phyloP scores from a whole-genome alignment of 495 filamentous ascomycete species.

The Hypomontagnella monticulosa region DNA sequence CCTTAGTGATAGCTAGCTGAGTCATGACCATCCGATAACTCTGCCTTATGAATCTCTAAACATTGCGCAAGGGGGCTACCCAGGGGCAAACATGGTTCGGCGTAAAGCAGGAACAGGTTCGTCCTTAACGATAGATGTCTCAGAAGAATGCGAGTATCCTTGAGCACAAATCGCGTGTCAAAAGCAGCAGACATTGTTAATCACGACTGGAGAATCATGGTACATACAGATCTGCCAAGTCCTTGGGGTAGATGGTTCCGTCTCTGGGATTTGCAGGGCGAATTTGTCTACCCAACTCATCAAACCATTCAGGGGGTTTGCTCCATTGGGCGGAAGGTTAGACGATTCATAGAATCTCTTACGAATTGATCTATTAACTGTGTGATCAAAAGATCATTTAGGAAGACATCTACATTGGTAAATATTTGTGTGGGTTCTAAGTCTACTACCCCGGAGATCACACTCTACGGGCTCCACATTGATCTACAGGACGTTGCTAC shows the following conservation, averaged over 20 bases:
- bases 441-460: slow-evolving; percentile 30
- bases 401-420: not conserved
- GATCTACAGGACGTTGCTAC: slow-evolving; percentile 30
- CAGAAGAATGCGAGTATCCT: slow-evolving; percentile 27
- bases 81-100: slow-evolving; percentile 22
- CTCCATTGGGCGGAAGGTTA: not conserved
- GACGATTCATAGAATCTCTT: slow-evolving; percentile 1
- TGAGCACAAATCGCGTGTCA: slow-evolving; percentile 16
- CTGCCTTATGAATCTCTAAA: slow-evolving; percentile 26
- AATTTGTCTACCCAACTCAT: slow-evolving; percentile 3
- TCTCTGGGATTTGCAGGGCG: not conserved
- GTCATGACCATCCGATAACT: slow-evolving; percentile 6
- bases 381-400: slow-evolving; percentile 1
- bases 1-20: slow-evolving; percentile 5
- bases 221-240: slow-evolving; percentile 1
- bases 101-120: slow-evolving; percentile 32
- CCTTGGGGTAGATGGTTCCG: too few species aligned
- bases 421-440: not conserved
- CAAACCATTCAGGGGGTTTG: slow-evolving; percentile 14
- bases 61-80: slow-evolving; percentile 21
- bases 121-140: slow-evolving; percentile 32
- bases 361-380: slow-evolving; percentile 1
- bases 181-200: slow-evolving; percentile 3
- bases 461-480: slow-evolving; percentile 21
- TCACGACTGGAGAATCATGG: not conserved